These are phyloP conservation scores for Gossypium davidsonii DNA, from an alignment of 441 rosid species.

Conservation along the genomic window DNA sequence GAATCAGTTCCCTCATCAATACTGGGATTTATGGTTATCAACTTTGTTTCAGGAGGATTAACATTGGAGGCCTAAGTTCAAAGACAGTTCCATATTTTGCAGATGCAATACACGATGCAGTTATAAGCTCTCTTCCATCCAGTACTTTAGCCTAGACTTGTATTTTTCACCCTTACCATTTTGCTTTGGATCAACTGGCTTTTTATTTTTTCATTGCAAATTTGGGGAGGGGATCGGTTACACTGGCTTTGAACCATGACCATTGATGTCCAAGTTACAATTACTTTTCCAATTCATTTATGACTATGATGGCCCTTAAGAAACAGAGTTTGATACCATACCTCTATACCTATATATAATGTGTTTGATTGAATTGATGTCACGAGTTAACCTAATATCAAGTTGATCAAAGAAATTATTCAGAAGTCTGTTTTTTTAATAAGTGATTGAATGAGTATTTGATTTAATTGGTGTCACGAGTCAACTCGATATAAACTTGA, in stretches of 20 bases:
- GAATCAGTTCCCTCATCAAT: background rate
- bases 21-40: background rate
- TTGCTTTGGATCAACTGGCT: background rate
- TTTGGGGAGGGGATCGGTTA: background rate
- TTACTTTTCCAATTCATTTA: background rate
- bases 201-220: background rate
- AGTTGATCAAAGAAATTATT: too few relatives aligned
- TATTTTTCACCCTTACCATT: background rate
- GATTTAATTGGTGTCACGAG: too few relatives aligned
- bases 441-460: too few relatives aligned
- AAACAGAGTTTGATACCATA: background rate
- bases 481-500: too few relatives aligned
- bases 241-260: background rate
- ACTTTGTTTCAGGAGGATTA: constrained; percentile 66
- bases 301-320: background rate
- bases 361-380: too few relatives aligned
- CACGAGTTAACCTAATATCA: too few relatives aligned
- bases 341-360: too few relatives aligned
- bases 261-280: background rate
- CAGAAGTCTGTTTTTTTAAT: too few relatives aligned
- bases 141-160: background rate
- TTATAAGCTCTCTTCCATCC: constrained; percentile 24
- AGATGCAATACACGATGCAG: constrained; percentile 74
- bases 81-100: constrained; percentile 82
- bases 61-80: constrained; percentile 93